These are phyloP conservation scores for Camillea tinctor DNA, from an alignment of 2,329 filamentous ascomycete species.

Conservation along the genomic window DNA sequence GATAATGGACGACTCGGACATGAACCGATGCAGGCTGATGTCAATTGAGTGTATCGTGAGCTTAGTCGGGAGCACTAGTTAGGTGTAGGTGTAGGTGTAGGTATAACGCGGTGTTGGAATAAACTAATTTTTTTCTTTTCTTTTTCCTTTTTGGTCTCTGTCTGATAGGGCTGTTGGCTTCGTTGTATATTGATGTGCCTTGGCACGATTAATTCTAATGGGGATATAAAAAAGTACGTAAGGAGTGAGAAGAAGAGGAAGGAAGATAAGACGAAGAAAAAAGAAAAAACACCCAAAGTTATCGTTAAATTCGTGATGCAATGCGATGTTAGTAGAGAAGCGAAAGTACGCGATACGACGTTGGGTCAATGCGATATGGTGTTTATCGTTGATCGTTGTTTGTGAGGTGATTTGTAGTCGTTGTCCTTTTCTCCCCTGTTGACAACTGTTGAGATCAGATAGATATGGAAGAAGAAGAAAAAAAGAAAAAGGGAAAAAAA, in stretches of 20 bases:
- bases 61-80: background rate
- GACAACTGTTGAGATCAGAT: background rate
- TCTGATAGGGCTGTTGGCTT: background rate
- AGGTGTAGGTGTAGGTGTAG: background rate
- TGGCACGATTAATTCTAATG: background rate
- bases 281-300: too few species aligned
- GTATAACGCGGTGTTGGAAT: background rate
- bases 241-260: background rate
- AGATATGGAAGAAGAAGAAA: background rate
- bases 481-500: background rate
- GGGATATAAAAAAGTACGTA: background rate
- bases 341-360: background rate
- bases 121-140: too few species aligned
- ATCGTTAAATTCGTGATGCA: background rate
- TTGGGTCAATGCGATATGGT: background rate
- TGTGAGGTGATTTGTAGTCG: background rate
- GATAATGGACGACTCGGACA: conserved; percentile 1
- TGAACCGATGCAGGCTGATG: background rate
- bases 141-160: background rate
- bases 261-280: background rate
- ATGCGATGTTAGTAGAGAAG: background rate
- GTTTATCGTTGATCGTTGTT: background rate
- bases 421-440: background rate
- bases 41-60: conserved; percentile 12
- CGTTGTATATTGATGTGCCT: background rate